Evolutionary conservation across 2,329 filamentous ascomycete genomes (phyloP).

Genomic region (Colletotrichum trifolii): DNA sequence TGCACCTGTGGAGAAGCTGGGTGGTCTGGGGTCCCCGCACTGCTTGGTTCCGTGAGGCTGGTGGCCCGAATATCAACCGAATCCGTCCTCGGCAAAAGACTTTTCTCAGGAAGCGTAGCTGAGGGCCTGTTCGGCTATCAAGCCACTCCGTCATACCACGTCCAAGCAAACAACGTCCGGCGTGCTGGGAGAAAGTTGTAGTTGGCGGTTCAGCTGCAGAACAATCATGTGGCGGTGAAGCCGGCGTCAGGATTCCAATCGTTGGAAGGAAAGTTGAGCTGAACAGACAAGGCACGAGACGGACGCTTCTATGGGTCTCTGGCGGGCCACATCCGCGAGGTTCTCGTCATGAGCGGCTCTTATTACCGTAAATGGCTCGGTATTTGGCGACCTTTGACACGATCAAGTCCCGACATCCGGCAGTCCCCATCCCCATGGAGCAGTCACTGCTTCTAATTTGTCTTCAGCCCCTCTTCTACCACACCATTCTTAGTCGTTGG

Average conservation of each 20-base stretch:
- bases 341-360: too few relatives aligned
- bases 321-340: too few relatives aligned
- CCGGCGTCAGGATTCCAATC: too few relatives aligned
- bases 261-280: too few relatives aligned
- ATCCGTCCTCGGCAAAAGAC: background rate
- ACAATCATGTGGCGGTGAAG: too few relatives aligned
- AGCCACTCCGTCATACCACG: background rate
- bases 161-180: background rate
- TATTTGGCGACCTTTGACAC: background rate
- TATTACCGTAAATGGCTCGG: too few relatives aligned
- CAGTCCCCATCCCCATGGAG: background rate
- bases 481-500: background rate
- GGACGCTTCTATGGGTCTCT: too few relatives aligned
- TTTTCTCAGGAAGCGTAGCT: background rate
- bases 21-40: slow-evolving; percentile 26
- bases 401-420: background rate
- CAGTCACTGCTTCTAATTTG: background rate
- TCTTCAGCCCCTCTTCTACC: slow-evolving; percentile 2
- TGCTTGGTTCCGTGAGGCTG: slow-evolving; percentile 1
- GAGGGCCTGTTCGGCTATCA: too few relatives aligned
- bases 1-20: background rate
- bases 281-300: too few relatives aligned
- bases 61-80: slow-evolving; percentile 21
- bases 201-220: background rate
- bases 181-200: too few relatives aligned